Evolutionary conservation across 2,329 filamentous ascomycete genomes (phyloP), one percentile per base, ranked within the genome.

Genomic region (Coniella vitis): DNA sequence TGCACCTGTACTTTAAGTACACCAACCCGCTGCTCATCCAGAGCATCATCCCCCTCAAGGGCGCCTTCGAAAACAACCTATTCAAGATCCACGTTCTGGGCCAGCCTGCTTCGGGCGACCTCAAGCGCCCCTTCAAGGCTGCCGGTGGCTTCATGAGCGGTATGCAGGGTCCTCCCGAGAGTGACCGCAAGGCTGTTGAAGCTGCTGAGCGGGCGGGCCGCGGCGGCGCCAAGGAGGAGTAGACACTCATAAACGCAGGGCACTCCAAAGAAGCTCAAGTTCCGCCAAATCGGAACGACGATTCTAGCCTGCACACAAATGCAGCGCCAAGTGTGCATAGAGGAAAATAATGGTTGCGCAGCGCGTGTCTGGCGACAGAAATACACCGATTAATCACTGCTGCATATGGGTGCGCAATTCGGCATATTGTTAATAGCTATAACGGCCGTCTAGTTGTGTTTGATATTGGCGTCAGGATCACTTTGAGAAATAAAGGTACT

Each of bases 1-100:
- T 98, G 91, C 93, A 98, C 75, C 58, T 98, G 54, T 98, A 97
- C 83, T 87, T 98, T 79, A 90, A 96, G 70, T 98, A 97, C 84
- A 97, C 90, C 74, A 98, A 97, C 83, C 93, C 93, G 37, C 87
- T 98, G 45, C 76, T 96, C 63, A 95, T 98, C 74, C 93, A 98
- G 81, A 94, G 87, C 68, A 95, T 98, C 74, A 93, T 98, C 65
- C 93, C 93, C 31, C 77, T 97, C 70, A 98, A 98, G 84, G 80
- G 86, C 65, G 91, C 90, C 39, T 80, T 98, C 69, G 93, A 98
- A 78, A 79, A 85, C 73, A 97, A 96, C 78, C 76, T 96, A 61
- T 81, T 93, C 76, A 96, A 97, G 81, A 91, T 98, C 64, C 87
- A 97, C 72, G 59, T 98, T 56, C 86, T 90, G 56, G 90, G 90